Percentiles rank a stretch among this genome's conserved stretches.
These are phyloP conservation scores for Suhomyces ambrosiae DNA, from an alignment of 1,139 yeast species.

Conservation along the genomic window DNA sequence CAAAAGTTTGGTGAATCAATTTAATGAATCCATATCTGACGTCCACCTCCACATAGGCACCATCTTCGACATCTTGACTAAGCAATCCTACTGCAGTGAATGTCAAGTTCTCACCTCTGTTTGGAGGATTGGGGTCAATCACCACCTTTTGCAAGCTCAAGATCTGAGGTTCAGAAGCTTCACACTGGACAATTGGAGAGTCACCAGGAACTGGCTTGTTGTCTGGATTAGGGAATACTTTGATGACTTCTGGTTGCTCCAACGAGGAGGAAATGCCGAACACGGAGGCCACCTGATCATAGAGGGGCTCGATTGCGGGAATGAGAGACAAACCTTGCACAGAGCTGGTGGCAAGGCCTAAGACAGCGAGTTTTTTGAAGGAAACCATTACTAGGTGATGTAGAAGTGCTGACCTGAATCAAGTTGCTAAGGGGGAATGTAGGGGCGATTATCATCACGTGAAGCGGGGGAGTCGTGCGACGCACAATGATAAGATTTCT, in stretches of 20 bases:
- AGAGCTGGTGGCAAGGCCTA: conserved; percentile 15
- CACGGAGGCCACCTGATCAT: conserved; percentile 23
- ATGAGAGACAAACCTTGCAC: conserved; percentile 28
- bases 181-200: conserved; percentile 82
- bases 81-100: conserved; percentile 73
- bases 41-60: conserved; percentile 92
- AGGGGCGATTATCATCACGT: conserved; percentile 1
- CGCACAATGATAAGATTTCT: neutral
- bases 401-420: neutral
- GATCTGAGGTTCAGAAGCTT: conserved; percentile 60
- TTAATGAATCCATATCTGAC: conserved; percentile 91
- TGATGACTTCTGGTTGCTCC: conserved; percentile 14
- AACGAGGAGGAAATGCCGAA: conserved; percentile 16
- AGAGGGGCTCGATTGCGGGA: conserved; percentile 22
- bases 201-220: conserved; percentile 85
- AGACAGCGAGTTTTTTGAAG: conserved; percentile 23
- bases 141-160: conserved; percentile 61
- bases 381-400: conserved; percentile 29
- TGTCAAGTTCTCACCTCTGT: conserved; percentile 75
- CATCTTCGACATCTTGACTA: conserved; percentile 59
- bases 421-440: conserved; percentile 1
- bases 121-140: conserved; percentile 85
- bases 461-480: conserved; percentile 1
- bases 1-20: conserved; percentile 81
- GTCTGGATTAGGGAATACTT: conserved; percentile 27